Conservation (phyloP, 352 stramenopile species). For the Blastocystis sp. region DNA sequence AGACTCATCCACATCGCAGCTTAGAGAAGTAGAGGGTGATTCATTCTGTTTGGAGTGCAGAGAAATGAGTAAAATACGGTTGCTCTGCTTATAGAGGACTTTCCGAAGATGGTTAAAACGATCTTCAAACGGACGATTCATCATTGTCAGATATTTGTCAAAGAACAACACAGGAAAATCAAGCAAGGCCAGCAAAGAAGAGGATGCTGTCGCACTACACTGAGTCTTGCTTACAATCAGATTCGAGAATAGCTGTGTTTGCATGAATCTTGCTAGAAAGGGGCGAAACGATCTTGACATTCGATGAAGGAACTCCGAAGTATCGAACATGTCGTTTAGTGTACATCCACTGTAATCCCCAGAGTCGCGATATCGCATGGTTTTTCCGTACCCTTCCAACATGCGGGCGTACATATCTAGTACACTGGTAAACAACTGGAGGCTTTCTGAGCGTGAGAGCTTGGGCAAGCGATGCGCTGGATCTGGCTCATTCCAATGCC, state of each 20-base stretch:
- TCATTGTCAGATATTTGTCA: conserved; percentile 27
- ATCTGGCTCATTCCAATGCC: not conserved
- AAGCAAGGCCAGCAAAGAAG: not conserved
- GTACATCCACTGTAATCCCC: conserved; percentile 27
- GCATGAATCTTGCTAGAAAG: not conserved
- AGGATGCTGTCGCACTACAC: not conserved
- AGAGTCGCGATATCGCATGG: not conserved
- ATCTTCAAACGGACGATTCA: not conserved
- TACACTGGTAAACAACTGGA: not conserved
- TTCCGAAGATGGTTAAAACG: not conserved
- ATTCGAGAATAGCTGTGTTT: conserved; percentile 1
- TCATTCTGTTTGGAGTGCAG: not conserved
- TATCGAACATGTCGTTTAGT: not conserved
- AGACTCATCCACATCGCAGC: not conserved
- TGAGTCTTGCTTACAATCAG: not conserved
- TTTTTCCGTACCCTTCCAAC: not conserved
- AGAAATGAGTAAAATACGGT: not conserved
- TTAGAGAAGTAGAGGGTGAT: not conserved
- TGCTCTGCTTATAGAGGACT: conserved; percentile 11
- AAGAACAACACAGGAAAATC: conserved; percentile 45
- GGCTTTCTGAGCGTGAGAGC: not conserved
- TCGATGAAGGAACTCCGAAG: not conserved
- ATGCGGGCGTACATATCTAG: not conserved
- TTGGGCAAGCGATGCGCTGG: not conserved
- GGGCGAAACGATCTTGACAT: not conserved